Conservation (phyloP, 2,329 filamentous ascomycete species). For the Ophiosphaerella korrae region DNA sequence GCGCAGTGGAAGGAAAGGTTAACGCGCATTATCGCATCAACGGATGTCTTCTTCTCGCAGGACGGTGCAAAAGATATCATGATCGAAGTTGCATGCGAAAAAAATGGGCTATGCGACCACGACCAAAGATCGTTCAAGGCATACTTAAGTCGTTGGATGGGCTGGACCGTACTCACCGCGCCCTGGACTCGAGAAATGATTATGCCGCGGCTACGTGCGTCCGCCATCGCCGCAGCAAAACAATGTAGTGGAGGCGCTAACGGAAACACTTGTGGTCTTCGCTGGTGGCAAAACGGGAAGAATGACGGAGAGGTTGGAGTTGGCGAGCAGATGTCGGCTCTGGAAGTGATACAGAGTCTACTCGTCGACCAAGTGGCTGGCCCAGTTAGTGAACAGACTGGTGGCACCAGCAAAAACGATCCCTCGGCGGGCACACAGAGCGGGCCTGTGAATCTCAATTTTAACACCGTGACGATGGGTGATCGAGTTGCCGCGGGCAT, state of each 20-base stretch:
- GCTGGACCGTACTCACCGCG: conserved; percentile 48
- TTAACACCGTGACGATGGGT: conserved; percentile 56
- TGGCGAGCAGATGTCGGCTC: conserved; percentile 65
- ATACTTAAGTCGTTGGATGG: conserved; percentile 52
- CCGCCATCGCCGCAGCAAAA: conserved; percentile 61
- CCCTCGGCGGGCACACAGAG: conserved; percentile 45
- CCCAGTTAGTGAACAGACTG: conserved; percentile 55
- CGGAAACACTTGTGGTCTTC: conserved; percentile 53
- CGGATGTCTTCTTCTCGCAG: conserved; percentile 50
- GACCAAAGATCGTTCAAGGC: conserved; percentile 56
- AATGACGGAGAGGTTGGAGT: conserved; percentile 59
- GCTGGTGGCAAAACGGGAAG: conserved; percentile 48
- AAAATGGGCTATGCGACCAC: conserved; percentile 52
- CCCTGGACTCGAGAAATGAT: conserved; percentile 49
- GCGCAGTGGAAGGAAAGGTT: conserved; percentile 39
- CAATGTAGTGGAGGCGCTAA: conserved; percentile 58
- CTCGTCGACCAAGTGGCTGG: conserved; percentile 39
- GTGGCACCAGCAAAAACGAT: conserved; percentile 58
- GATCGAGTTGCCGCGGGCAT: conserved; percentile 73
- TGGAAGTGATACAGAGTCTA: conserved; percentile 60
- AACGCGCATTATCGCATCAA: conserved; percentile 42
- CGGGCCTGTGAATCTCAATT: conserved; percentile 35
- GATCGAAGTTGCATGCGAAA: conserved; percentile 55
- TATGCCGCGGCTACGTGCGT: conserved; percentile 58
- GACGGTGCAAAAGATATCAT: conserved; percentile 47